Evolutionary conservation across 192 early-diverging fungal genomes (phyloP), one percentile per base, ranked within the genome.

Genomic region (Umbelopsis sp.): DNA sequence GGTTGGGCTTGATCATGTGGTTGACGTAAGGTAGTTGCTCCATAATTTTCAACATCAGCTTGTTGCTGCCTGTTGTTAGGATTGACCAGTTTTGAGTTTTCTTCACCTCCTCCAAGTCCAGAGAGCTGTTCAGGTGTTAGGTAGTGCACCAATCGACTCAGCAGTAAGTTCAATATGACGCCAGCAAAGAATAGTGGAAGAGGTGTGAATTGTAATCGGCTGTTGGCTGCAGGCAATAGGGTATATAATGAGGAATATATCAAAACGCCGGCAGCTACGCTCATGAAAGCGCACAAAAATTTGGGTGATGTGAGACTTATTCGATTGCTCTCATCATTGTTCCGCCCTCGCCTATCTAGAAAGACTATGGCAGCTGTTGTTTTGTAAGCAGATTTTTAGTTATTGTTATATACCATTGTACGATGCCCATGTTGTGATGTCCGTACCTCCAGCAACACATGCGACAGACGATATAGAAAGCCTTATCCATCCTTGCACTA

Each of bases 361-460:
- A 71, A 78, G 3, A 78, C 72, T 46, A 78, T 67, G 11, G 77
- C 70, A 13, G 77, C 77, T 75, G 37, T 41, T 41, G 46, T 23
- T n/a, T 20, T 64, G 18, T 69, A 23, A 61, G 16, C 1, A 33
- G 25, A 7, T 58, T 45, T 1, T 66, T 1, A 25, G 20, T 37
- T 33, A 35, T 55, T 53, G 15, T 67, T 30, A 30, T 20, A n/a
- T 41, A 41, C 5, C 37, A 41, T 46, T 67, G 49, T n/a, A 9
- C 0, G 21, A 10, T 23, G 1, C n/a, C 20, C 15, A 35, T 25
- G 16, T 27, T 58, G 1, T 11, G 18, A 5, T 41, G 22, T 10
- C 25, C 23, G 33, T 78, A 72, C 70, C 75, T n/a, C 76, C 76
- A 21, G 70, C n/a, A 21, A 78, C 64, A 66, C 76, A 78, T 5